Conservation (phyloP, 1,284 basidiomycete genomes). For the Cryptococcus sp. region DNA sequence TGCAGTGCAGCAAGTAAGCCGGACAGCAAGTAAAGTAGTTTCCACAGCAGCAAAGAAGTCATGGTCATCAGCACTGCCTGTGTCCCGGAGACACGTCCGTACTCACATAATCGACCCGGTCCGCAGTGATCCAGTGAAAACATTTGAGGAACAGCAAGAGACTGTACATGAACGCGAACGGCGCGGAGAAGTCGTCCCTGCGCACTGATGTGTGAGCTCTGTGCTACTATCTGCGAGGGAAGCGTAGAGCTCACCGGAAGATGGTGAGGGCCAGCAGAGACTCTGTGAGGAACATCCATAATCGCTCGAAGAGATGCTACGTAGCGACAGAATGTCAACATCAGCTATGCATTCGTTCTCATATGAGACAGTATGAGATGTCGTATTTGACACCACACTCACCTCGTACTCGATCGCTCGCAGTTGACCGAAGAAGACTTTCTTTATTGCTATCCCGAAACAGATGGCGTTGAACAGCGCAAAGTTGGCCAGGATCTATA, state of each 20-base stretch:
- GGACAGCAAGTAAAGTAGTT: background rate
- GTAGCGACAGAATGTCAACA: background rate
- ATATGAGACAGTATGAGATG: background rate
- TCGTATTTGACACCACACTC: no score
- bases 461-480: slow-evolving; percentile 74
- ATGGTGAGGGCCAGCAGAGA: slow-evolving; percentile 94
- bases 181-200: slow-evolving; percentile 82
- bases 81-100: no score
- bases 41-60: no score
- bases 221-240: background rate
- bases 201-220: background rate
- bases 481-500: slow-evolving; percentile 92
- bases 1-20: slow-evolving; percentile 46
- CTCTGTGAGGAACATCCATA: slow-evolving; percentile 98
- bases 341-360: background rate
- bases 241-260: slow-evolving; percentile 63
- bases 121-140: slow-evolving; percentile 95
- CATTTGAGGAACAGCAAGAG: slow-evolving; percentile 92
- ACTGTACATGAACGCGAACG: slow-evolving; percentile 89
- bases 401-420: slow-evolving; percentile 91
- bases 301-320: slow-evolving; percentile 88
- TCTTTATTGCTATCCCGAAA: slow-evolving; percentile 75
- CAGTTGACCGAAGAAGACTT: slow-evolving; percentile 88
- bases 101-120: slow-evolving; percentile 92
- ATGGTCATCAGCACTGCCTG: no score